phyloP scores from a whole-genome alignment of 768 basidiomycete species.

The Nevesoporus exiguus region DNA sequence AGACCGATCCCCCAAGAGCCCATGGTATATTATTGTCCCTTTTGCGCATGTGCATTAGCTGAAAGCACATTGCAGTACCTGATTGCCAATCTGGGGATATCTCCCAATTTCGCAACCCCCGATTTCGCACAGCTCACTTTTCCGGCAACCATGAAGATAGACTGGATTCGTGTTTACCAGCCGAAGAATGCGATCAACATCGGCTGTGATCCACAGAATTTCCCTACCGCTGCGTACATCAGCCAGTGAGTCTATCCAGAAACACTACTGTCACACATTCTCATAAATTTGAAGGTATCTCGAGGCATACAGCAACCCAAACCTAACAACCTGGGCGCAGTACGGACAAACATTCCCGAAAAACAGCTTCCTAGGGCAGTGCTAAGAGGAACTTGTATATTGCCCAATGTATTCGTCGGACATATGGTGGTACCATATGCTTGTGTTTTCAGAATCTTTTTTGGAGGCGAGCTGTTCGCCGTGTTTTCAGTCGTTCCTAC shows the following conservation, averaged over 20 bases:
- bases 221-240: conserved; percentile 84
- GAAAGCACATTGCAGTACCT: conserved; percentile 54
- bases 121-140: conserved; percentile 70
- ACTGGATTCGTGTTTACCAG: conserved; percentile 93
- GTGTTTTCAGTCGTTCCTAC: conserved; percentile 21
- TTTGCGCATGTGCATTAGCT: neutral
- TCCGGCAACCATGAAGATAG: conserved; percentile 72
- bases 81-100: conserved; percentile 83
- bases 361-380: conserved; percentile 57
- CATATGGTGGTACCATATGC: conserved; percentile 3
- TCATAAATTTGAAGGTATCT: conserved; percentile 37
- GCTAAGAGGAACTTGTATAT: conserved; percentile 34
- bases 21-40: conserved; percentile 48
- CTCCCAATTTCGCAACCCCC: conserved; percentile 71
- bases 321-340: conserved; percentile 70
- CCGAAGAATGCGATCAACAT: conserved; percentile 63
- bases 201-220: conserved; percentile 78
- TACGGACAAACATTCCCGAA: conserved; percentile 68
- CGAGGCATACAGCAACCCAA: conserved; percentile 80
- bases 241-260: conserved; percentile 43
- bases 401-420: conserved; percentile 5
- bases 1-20: conserved; percentile 81
- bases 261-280: neutral
- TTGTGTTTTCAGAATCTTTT: conserved; percentile 13
- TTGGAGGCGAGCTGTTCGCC: conserved; percentile 8